Base-by-base conservation (phyloP, 2,329 filamentous ascomycete species). In the Plenodomus tracheiphilus region DNA sequence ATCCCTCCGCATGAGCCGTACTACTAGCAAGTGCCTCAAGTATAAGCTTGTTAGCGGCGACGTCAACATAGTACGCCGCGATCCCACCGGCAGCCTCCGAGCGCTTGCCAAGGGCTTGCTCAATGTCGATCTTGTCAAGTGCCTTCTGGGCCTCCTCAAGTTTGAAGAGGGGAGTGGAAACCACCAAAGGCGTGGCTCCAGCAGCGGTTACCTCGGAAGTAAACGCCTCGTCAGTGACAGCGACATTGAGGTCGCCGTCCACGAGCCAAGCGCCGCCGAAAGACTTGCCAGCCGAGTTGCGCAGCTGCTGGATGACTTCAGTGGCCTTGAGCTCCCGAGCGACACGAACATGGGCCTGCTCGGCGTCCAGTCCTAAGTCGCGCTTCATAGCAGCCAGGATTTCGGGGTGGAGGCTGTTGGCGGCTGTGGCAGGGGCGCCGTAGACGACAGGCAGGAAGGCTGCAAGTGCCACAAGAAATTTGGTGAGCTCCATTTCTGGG, bases 381-480 rank as follows among this genome's bases (percentile, higher is more conserved):
- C 73, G 73, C 71, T 75, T 75, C 73, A 75, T 75, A 59, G 73
- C 73, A 52, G 68, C 71, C 42, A 75, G 63, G 54, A 75, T 71
- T 61, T 72, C 56, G 43, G 73, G 73, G 64, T 75, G 72, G n/a
- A 75, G 70, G 53, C 32, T 66, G 56, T 49, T 66, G 36, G 70
- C 60, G 36, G 70, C 49, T 41, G 67, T 58, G 19, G 71, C 65
- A 46, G 72, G 73, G 46, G 71, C 72, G 62, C 72, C 72, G 53
- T 75, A 74, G 59, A 62, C 72, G 51, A 74, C 54, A 57, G 73
- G 73, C 60, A 75, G 68, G 62, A 73, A 64, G 50, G 55, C 65
- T 58, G 73, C 72, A 52, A 74, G 54, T 56, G 72, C 62, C 64
- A 65, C 61, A 50, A 75, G 71, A 47, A 74, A 74, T 42, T 54